Evolutionary conservation across 208 protist species (phyloP), one percentile per base, ranked within the genome.

Genomic region (Trypanosoma avium): DNA sequence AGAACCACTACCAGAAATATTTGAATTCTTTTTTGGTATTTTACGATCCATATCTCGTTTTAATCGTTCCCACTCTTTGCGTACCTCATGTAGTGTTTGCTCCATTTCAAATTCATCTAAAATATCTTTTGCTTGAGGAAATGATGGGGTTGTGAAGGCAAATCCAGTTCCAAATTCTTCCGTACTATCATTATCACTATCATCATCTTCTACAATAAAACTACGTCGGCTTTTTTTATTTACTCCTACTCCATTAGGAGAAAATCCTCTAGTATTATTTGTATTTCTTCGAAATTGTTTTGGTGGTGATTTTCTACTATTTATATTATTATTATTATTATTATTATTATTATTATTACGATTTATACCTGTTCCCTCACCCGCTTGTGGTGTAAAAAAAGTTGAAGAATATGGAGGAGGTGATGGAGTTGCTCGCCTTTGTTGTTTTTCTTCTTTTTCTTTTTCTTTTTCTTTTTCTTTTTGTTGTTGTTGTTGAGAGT

Each of bases 61-160:
- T 24, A 77, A 38, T 30, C 63, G 64, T 48, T 60, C 49, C 71
- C 71, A 77, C 45, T 77, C 65, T 17, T 65, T 64, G 7, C 54
- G 53, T 24, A 62, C 40, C n/a, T 57, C 63, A 26, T 54, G 4
- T 22, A 35, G 12, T 13, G 46, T 69, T 36, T 56, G 19, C 26
- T 60, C n/a, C 46, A 10, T 58, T 2, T 62, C 66, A 53, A 70
- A 57, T 9, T 66, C 60, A 17, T 43, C 15, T 1, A 62, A 19
- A 49, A 60, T 49, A 29, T 49, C 54, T 36, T 45, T 49, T 12
- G 45, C 38, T n/a, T 19, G 6, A 17, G n/a, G n/a, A n/a, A 59
- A 32, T 22, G 40, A 27, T 19, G 43, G 15, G 10, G 19, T 66
- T 12, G 4, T 53, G 5, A 22, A 47, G 7, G 53, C 17, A 26